Evolutionary conservation across 305 asterid genomes (phyloP).

Genomic region (Euphrasia arctica): DNA sequence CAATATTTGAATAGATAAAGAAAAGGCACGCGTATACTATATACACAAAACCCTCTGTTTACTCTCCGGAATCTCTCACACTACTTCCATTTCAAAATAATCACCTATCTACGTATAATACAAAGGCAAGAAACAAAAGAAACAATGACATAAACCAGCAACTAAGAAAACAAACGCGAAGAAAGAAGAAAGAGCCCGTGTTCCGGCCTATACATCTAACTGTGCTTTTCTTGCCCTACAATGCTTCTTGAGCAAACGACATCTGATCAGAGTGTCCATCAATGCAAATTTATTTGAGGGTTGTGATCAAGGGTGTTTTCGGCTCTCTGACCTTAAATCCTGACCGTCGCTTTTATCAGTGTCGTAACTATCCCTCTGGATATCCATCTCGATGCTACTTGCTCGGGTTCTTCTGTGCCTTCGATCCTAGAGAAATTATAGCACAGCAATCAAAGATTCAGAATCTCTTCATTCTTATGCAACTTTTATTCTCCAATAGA

Average conservation of each 20-base stretch:
- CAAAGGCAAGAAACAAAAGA: slow-evolving; percentile 28
- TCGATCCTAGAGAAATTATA: slow-evolving; percentile 52
- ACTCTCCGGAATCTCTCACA: slow-evolving; percentile 23
- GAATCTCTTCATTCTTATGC: not conserved
- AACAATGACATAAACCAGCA: slow-evolving; percentile 18
- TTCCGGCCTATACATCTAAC: slow-evolving; percentile 31
- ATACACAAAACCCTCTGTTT: slow-evolving; percentile 25
- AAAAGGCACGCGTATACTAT: slow-evolving; percentile 21
- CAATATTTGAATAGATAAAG: slow-evolving; percentile 11
- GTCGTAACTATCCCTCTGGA: slow-evolving; percentile 57
- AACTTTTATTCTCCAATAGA: not conserved
- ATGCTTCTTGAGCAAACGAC: slow-evolving; percentile 19
- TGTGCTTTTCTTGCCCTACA: slow-evolving; percentile 13
- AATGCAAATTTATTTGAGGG: slow-evolving; percentile 6
- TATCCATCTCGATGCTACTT: slow-evolving; percentile 59
- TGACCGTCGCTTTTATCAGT: slow-evolving; percentile 76
- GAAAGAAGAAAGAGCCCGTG: slow-evolving; percentile 1
- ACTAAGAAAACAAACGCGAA: not conserved
- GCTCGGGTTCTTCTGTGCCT: slow-evolving; percentile 72
- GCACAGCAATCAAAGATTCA: not conserved
- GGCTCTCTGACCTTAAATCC: slow-evolving; percentile 56
- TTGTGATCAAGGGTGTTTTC: slow-evolving; percentile 31
- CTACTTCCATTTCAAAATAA: slow-evolving; percentile 25
- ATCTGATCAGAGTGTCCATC: slow-evolving; percentile 7
- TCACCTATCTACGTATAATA: slow-evolving; percentile 30